Evolutionary conservation across 495 filamentous ascomycete species (phyloP), one percentile per base, ranked within the genome.

Genomic region (Xylaria telfairii): DNA sequence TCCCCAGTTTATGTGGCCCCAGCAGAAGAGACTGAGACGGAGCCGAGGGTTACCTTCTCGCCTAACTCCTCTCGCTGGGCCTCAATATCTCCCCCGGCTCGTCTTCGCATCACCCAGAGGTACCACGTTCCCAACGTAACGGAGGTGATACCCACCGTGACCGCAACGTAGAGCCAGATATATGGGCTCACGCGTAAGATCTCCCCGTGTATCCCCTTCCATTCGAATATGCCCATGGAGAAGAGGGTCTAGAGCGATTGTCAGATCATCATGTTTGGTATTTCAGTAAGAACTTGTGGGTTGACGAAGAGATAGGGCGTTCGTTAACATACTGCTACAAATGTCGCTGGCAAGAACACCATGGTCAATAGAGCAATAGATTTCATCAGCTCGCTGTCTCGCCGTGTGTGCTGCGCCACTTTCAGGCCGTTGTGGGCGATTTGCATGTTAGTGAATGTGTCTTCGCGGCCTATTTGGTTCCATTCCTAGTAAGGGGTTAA

Each of bases 361-460:
- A 75, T 73, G n/a, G 67, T 71, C 1, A 75, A 49, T 34, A 77
- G 30, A 26, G 75, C 70, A n/a, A 77, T 77, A 0, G 71, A 61
- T 51, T 74, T 75, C 72, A 74, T 74, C 8, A 54, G 46, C 9
- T 59, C 34, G 61, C 72, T 65, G 34, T 75, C 72, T 32, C 68
- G 66, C 17, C 51, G 51, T 2, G 66, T 60, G 24, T 57, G 51
- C n/a, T 68, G 37, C 28, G 66, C 66, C 1, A 68, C 66, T 24
- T 60, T 68, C 9, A 68, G 51, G 15, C 51, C 42, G 66, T 54
- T 60, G 26, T 59, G 51, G 30, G 66, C 66, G 66, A 68, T 68
- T 54, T 56, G 19, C 19, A 57, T 51, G 34, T 60, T 68, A 8
- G 66, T 68, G 26, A 44, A 54, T 34, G 66, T 59, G 37, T 68